Evolutionary conservation across 345 rosid genomes (phyloP).

Genomic region (Brassica carinata): DNA sequence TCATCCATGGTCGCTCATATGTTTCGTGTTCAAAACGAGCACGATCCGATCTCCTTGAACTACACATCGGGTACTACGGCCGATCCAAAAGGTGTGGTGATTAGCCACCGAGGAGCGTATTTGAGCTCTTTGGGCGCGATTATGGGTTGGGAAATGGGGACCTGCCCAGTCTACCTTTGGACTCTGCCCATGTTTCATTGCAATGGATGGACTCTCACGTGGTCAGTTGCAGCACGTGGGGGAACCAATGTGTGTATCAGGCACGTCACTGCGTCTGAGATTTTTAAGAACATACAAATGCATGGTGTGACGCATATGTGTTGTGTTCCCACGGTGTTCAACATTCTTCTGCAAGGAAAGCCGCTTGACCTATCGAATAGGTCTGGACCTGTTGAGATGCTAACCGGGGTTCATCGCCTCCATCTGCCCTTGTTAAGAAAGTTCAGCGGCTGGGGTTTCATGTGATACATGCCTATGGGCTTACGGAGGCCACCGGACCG

Average conservation of each 20-base stretch:
- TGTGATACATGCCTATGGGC: conserved; percentile 74
- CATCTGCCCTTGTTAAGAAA: conserved; percentile 51
- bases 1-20: conserved; percentile 24
- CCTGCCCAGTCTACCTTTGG: conserved; percentile 68
- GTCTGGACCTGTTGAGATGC: conserved; percentile 48
- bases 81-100: conserved; percentile 52
- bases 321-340: conserved; percentile 74
- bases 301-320: conserved; percentile 79
- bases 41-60: conserved; percentile 33
- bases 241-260: conserved; percentile 75
- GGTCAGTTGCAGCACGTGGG: conserved; percentile 87
- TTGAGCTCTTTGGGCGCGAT: conserved; percentile 55
- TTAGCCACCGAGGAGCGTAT: conserved; percentile 59
- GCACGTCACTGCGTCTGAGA: conserved; percentile 49
- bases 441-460: conserved; percentile 61
- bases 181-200: conserved; percentile 91
- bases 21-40: conserved; percentile 49
- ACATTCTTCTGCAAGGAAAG: conserved; percentile 45
- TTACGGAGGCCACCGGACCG: conserved; percentile 74
- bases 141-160: conserved; percentile 52
- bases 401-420: conserved; percentile 87
- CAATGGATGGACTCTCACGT: conserved; percentile 77
- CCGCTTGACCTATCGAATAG: conserved; percentile 22
- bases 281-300: conserved; percentile 53
- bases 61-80: conserved; percentile 87